Base-by-base conservation (phyloP, 805 yeast genomes). In the Metschnikowia lachancei region DNA sequence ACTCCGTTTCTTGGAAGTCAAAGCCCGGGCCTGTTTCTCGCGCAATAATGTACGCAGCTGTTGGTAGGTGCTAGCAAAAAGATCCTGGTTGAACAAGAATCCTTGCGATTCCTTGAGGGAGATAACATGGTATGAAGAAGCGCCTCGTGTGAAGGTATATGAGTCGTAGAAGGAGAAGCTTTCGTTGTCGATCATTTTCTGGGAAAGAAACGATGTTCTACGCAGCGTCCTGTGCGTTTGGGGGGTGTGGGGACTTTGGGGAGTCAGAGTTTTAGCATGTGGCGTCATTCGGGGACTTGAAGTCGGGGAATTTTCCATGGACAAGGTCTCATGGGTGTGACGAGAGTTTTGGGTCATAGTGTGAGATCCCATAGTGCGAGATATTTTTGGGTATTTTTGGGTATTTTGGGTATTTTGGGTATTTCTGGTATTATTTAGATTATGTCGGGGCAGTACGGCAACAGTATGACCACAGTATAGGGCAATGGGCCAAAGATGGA, bases 1-100 rank as follows among this genome's bases (percentile, higher is more conserved):
- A 39, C 52, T 50, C 12, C 55, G 36, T 30, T 41, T 44, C 41
- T 52, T 50, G 8, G 50, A 33, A 19, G 24, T 14, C 1, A 42
- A 20, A 2, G 32, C 61, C 36, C 68, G 54, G 12, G 51, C 52
- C 47, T 60, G 67, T 45, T 60, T 53, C 48, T 70, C 75, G 41
- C 61, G 63, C 13, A 67, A 70, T 10, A 64, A 38, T 4, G 72
- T 59, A 39, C 64, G 53, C 62, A 63, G 71, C 47, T 85, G 91
- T 57, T 83, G 87, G 60, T 80, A 82, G 24, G 83, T 82, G 1
- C 83, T 72, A 2, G 89, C 91, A 71, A 84, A 85, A 38, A 84
- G 64, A 56, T 85, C 91, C 58, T 85, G 91, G 60, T 85, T 85
- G 79, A 88, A 85, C 2, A 78, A 64, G 56, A 85, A 85, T 2